Evolutionary conservation across 2,329 filamentous ascomycete species (phyloP), one percentile per base, ranked within the genome.

Genomic region (Diaporthe aspalathi): DNA sequence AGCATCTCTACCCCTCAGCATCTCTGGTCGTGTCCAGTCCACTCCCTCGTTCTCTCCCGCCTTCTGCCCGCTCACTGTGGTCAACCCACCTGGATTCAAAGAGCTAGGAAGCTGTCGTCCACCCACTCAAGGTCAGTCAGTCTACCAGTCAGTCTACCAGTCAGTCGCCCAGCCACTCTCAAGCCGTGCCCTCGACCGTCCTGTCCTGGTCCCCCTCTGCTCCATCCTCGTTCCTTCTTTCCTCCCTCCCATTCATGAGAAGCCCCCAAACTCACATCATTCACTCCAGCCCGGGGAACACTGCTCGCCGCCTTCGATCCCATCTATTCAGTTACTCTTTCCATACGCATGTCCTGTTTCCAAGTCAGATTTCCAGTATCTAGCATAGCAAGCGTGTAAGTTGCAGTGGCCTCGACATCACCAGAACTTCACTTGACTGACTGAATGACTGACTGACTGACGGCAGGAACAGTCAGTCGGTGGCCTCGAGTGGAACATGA

Each of bases 351-450:
- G 32, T 60, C n/a, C 29, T 29, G 22, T 22, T 38, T 20, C 27
- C 27, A 27, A 2, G 5, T 16, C 67, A 5, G 50, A 43, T 60
- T 29, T 11, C 7, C 32, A 43, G 6, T 40, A 16, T 47, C 38
- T 43, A 17, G 32, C 53, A 27, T 17, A 35, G 43, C 53, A 68
- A 53, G 38, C 45, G n/a, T 68, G 67, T 68, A 68, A 60, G 53
- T 62, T 52, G 67, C 29, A 22, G 35, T 50, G 38, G 53, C 53
- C 12, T 27, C 29, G 4, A 4, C 5, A 52, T 20, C 20, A 29
- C 12, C 22, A 32, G 14, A 20, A 17, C 14, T 2, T 17, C 20
- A 27, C 14, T 45, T 60, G 43, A 60, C 6, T 22, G 5, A 52
- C 16, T n/a, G n/a, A n/a, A n/a, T n/a, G n/a, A n/a, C n/a, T n/a